Evolutionary conservation across 2,329 filamentous ascomycete genomes (phyloP).

Genomic region (Xylariaceae sp.): DNA sequence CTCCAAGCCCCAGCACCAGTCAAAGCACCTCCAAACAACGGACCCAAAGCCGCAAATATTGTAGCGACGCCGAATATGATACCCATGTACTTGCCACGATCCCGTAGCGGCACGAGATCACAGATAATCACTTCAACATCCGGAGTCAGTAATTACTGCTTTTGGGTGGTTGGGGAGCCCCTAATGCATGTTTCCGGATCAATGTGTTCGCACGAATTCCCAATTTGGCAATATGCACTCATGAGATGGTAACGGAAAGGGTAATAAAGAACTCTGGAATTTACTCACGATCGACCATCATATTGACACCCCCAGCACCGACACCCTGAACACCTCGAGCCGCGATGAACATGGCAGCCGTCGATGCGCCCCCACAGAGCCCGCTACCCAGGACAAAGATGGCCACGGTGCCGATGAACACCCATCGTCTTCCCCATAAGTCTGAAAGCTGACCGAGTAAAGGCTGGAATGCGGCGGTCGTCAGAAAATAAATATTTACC

Average conservation of each 20-base stretch:
- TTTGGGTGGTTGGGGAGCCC: too few species aligned
- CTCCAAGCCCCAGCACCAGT: conserved; percentile 37
- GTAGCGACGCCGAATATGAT: conserved; percentile 18
- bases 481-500: conserved; percentile 11
- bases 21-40: conserved; percentile 28
- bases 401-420: conserved; percentile 43
- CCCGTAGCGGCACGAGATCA: conserved; percentile 25
- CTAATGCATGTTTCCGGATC: too few species aligned
- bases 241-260: too few species aligned
- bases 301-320: conserved; percentile 40
- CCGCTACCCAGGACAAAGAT: conserved; percentile 57
- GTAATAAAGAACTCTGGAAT: too few species aligned
- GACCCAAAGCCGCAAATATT: conserved; percentile 25
- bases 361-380: conserved; percentile 51
- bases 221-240: too few species aligned
- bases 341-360: conserved; percentile 51
- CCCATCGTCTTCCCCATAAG: conserved; percentile 47
- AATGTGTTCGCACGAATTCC: too few species aligned
- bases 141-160: too few species aligned
- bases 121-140: conserved; percentile 32
- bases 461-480: conserved; percentile 11
- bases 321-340: conserved; percentile 53
- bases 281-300: conserved; percentile 17
- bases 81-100: conserved; percentile 15
- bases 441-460: conserved; percentile 47